Percentiles rank a stretch among this genome's conserved stretches.
phyloP scores from a whole-genome alignment of 192 early-diverging fungal genomes.

The Linnemannia hyalina region DNA sequence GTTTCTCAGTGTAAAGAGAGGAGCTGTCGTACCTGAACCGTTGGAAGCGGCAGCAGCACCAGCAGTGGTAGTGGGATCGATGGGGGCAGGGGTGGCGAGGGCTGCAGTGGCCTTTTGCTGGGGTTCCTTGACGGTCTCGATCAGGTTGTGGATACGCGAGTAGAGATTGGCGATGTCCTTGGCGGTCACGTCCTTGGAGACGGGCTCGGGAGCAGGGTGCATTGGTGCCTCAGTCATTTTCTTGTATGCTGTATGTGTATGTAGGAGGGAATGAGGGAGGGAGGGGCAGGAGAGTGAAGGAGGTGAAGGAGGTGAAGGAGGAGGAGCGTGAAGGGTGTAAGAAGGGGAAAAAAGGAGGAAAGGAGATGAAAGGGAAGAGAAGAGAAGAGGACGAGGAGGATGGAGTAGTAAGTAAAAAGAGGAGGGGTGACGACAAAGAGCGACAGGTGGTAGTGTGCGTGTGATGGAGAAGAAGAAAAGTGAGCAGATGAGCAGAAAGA shows the following conservation, averaged over 20 bases:
- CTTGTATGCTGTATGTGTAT: neutral
- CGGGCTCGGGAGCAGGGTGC: slow-evolving; percentile 31
- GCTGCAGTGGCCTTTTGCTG: slow-evolving; percentile 52
- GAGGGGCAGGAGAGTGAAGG: neutral
- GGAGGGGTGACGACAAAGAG: neutral
- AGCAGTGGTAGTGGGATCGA: slow-evolving; percentile 13
- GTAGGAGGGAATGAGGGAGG: neutral
- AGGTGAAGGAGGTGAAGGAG: neutral
- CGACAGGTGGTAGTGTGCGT: neutral
- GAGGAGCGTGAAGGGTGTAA: neutral
- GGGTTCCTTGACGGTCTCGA: slow-evolving; percentile 60
- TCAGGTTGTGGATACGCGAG: slow-evolving; percentile 63
- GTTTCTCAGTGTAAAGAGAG: neutral
- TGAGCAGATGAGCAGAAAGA: neutral
- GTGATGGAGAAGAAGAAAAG: slow-evolving; percentile 1
- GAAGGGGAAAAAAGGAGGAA: neutral
- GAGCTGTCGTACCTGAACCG: slow-evolving; percentile 14
- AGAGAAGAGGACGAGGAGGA: neutral
- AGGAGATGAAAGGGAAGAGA: neutral
- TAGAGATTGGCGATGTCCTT: slow-evolving; percentile 65
- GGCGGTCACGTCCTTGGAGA: slow-evolving; percentile 60
- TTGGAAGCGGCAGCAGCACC: slow-evolving; percentile 8
- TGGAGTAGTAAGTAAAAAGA: neutral
- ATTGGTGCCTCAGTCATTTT: slow-evolving; percentile 40
- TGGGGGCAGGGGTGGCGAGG: slow-evolving; percentile 14